Percentiles rank a stretch among this genome's conserved stretches.
Conservation (phyloP, 352 stramenopile genomes). For the Phytophthora pistaciae region DNA sequence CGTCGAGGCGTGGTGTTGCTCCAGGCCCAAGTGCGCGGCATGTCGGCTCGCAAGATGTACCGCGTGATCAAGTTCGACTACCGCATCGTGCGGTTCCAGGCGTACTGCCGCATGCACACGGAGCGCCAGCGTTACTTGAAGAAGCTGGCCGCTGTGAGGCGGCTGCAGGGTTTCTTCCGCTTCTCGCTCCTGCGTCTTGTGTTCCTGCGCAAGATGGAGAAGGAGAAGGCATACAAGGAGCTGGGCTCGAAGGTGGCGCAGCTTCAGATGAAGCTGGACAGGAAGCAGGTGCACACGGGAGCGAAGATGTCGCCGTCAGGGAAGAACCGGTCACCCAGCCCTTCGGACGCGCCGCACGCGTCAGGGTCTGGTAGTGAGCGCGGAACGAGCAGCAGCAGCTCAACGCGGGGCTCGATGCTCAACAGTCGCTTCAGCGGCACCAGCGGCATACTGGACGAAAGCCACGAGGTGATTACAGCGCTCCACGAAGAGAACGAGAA, state of each 20-base stretch:
- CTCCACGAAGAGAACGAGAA: constrained; percentile 87
- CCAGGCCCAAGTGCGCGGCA: constrained; percentile 71
- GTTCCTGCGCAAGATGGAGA: constrained; percentile 84
- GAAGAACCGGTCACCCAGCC: constrained; percentile 36
- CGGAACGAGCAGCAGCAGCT: constrained; percentile 36
- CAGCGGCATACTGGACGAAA: constrained; percentile 86
- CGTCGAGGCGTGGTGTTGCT: constrained; percentile 60
- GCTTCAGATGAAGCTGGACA: constrained; percentile 74
- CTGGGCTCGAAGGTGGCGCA: constrained; percentile 78
- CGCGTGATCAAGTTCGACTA: constrained; percentile 81
- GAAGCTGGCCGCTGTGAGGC: constrained; percentile 50
- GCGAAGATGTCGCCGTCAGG: constrained; percentile 56
- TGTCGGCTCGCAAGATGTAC: constrained; percentile 69
- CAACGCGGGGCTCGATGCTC: constrained; percentile 61
- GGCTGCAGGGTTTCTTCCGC: constrained; percentile 82
- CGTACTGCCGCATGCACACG: constrained; percentile 67
- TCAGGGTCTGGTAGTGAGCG: constrained; percentile 24
- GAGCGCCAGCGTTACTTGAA: constrained; percentile 65
- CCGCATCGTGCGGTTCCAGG: constrained; percentile 80
- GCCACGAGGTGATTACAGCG: constrained; percentile 87
- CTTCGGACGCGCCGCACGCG: constrained; percentile 33
- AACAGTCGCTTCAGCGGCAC: constrained; percentile 66
- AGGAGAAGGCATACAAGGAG: constrained; percentile 81
- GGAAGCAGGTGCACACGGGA: constrained; percentile 55
- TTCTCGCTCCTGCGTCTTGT: constrained; percentile 80